Conservation (phyloP, 441 rosid species). For the Adansonia rubrostipa region DNA sequence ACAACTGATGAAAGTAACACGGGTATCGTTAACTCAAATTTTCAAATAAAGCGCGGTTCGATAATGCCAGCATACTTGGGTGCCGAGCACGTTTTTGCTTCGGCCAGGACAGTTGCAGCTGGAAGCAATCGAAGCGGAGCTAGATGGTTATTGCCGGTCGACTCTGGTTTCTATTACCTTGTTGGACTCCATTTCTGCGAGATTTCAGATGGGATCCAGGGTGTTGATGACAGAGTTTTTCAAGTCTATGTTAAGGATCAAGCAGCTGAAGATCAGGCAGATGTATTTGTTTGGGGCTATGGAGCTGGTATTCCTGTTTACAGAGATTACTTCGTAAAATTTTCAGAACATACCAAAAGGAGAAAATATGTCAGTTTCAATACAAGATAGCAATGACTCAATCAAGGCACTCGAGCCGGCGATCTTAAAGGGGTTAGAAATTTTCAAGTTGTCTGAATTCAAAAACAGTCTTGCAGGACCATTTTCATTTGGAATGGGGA, state of each 20-base stretch:
- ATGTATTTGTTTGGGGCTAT: neutral
- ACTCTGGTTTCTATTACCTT: constrained; percentile 19
- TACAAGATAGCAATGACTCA: constrained; percentile 1
- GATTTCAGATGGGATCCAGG: neutral
- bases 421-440: constrained; percentile 42
- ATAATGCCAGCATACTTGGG: neutral
- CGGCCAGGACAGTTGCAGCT: neutral
- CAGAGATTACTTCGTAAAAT: neutral
- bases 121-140: neutral
- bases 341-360: neutral
- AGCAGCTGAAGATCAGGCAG: constrained; percentile 6
- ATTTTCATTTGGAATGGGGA: neutral
- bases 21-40: neutral
- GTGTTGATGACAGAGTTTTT: constrained; percentile 13
- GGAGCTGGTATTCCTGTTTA: neutral
- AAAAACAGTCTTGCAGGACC: neutral
- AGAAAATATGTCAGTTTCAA: constrained; percentile 9
- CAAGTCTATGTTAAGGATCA: constrained; percentile 17
- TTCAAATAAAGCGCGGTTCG: neutral
- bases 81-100: neutral
- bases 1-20: neutral
- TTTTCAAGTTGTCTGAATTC: constrained; percentile 27
- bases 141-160: constrained; percentile 15
- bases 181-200: constrained; percentile 20
- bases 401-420: constrained; percentile 10